Conservation (phyloP, 2,329 filamentous ascomycete species). For the Xylariaceae sp. region DNA sequence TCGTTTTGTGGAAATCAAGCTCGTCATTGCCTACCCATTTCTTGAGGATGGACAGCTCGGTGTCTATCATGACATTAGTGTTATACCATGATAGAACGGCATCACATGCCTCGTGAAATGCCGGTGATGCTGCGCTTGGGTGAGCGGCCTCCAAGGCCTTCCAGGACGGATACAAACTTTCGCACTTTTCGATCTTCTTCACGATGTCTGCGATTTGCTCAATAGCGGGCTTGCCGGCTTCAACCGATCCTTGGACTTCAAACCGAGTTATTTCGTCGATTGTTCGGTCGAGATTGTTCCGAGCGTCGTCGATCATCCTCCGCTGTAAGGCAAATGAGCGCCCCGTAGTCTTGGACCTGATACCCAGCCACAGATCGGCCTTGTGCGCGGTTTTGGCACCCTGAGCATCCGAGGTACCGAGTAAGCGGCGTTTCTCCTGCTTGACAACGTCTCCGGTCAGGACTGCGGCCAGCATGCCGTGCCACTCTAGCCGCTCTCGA, state of each 20-base stretch:
- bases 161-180: slow-evolving; percentile 80
- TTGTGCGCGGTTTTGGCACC: slow-evolving; percentile 65
- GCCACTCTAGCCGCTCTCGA: slow-evolving; percentile 91
- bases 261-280: slow-evolving; percentile 91
- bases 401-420: slow-evolving; percentile 66
- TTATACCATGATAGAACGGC: slow-evolving; percentile 96
- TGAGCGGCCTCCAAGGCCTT: slow-evolving; percentile 71
- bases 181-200: slow-evolving; percentile 83
- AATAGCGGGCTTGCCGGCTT: slow-evolving; percentile 81
- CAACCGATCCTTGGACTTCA: slow-evolving; percentile 88
- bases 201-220: slow-evolving; percentile 90
- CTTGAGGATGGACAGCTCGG: slow-evolving; percentile 84
- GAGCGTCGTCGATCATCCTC: slow-evolving; percentile 82
- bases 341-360: slow-evolving; percentile 80
- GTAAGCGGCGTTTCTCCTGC: slow-evolving; percentile 94
- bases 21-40: slow-evolving; percentile 97
- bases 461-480: slow-evolving; percentile 94
- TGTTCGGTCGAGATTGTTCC: slow-evolving; percentile 66
- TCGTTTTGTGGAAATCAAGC: slow-evolving; percentile 80
- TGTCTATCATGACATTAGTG: slow-evolving; percentile 93
- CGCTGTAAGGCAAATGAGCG: slow-evolving; percentile 80
- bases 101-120: slow-evolving; percentile 80
- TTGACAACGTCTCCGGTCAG: slow-evolving; percentile 94
- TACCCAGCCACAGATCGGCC: slow-evolving; percentile 81
- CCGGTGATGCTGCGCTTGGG: slow-evolving; percentile 70